phyloP scores from a whole-genome alignment of 2,329 filamentous ascomycete species.

The Xylaria sp. region DNA sequence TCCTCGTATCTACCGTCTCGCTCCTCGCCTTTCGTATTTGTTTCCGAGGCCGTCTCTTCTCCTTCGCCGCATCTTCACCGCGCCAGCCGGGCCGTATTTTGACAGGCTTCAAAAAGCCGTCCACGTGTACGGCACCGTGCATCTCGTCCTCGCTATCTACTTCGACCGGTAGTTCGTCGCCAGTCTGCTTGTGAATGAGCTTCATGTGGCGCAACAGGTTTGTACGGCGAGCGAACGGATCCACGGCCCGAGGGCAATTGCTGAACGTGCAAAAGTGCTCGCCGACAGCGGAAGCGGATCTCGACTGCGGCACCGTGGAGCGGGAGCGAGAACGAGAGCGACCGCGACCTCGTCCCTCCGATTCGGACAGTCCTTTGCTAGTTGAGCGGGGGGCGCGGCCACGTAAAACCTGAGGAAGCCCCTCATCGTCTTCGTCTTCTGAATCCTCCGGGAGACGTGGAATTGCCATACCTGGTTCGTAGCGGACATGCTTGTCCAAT shows the following conservation, averaged over 20 bases:
- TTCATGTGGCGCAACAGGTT: constrained; percentile 52
- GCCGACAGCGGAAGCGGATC: constrained; percentile 28
- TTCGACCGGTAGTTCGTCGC: constrained; percentile 40
- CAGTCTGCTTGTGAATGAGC: constrained; percentile 39
- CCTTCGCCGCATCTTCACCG: constrained; percentile 41
- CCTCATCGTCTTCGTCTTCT: constrained; percentile 23
- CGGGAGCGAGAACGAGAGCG: too few species aligned
- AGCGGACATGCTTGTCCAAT: constrained; percentile 21
- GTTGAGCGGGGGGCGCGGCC: not conserved
- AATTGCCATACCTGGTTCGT: constrained; percentile 38
- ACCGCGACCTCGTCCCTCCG: constrained; percentile 2
- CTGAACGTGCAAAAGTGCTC: constrained; percentile 44
- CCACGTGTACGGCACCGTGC: constrained; percentile 68
- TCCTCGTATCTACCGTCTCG: constrained; percentile 9
- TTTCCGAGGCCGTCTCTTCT: constrained; percentile 2
- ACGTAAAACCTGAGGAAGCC: not conserved
- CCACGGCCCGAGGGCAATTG: constrained; percentile 44
- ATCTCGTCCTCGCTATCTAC: constrained; percentile 58
- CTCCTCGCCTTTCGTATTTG: not conserved
- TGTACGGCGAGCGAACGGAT: constrained; percentile 45
- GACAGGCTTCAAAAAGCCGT: constrained; percentile 69
- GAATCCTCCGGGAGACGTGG: constrained; percentile 26
- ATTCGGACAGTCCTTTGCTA: not conserved
- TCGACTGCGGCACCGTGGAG: constrained; percentile 33
- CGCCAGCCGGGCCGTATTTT: constrained; percentile 55